phyloP scores from a whole-genome alignment of 306 rosid genomes.

The Trichosanthes truncata region DNA sequence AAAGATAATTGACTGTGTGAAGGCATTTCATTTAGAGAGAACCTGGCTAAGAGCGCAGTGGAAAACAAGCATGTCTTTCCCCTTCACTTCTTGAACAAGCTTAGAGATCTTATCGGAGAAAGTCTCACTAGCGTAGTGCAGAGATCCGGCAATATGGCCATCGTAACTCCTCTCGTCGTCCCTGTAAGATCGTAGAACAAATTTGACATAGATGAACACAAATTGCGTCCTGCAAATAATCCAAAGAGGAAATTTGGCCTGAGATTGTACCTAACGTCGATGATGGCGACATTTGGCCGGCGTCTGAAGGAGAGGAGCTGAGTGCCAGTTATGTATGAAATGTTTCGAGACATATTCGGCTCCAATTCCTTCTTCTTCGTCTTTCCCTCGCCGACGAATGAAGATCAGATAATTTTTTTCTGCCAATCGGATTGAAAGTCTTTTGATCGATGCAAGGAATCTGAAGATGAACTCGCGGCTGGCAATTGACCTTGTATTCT shows the following conservation, averaged over 20 bases:
- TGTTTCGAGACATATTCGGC: constrained; percentile 21
- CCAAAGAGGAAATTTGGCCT: not conserved
- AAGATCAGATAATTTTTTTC: not conserved
- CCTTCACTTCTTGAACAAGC: constrained; percentile 32
- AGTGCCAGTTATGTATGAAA: constrained; percentile 9
- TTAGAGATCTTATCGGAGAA: constrained; percentile 12
- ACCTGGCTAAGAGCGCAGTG: constrained; percentile 44
- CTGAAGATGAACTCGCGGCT: not conserved
- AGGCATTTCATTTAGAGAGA: not conserved
- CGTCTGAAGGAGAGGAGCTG: constrained; percentile 15
- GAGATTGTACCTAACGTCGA: constrained; percentile 14
- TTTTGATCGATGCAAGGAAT: not conserved
- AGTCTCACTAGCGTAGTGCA: constrained; percentile 11
- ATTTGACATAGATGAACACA: not conserved
- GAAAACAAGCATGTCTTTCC: constrained; percentile 79
- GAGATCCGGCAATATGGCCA: constrained; percentile 18
- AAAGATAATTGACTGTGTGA: not conserved
- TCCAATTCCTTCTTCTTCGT: not conserved
- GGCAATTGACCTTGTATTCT: not conserved
- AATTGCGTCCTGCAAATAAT: not conserved
- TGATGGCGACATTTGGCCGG: constrained; percentile 12
- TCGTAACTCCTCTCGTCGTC: constrained; percentile 16
- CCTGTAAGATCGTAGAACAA: not conserved
- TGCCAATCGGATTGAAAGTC: not conserved
- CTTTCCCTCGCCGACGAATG: not conserved